These are phyloP conservation scores for Dorcoceras hygrometricum DNA, from an alignment of 257 asterid genomes.

Conservation along the genomic window DNA sequence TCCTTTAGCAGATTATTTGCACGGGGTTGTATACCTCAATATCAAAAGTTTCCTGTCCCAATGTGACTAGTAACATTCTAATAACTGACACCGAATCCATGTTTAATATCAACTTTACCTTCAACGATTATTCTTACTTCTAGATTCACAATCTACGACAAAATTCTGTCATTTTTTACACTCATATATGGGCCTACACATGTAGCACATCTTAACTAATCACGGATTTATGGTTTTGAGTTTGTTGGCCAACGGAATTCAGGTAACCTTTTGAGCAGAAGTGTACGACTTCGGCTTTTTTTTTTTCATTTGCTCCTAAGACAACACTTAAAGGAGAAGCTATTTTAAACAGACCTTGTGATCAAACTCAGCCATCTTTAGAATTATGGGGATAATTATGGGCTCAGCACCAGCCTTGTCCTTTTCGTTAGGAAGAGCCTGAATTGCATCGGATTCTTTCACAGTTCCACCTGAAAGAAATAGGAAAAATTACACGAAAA, in stretches of 20 bases:
- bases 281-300: slow-evolving; percentile 15
- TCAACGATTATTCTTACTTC: slow-evolving; percentile 12
- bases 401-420: slow-evolving; percentile 85
- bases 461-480: slow-evolving; percentile 48
- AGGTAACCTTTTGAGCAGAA: slow-evolving; percentile 12
- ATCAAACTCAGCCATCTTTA: slow-evolving; percentile 94
- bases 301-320: slow-evolving; percentile 19
- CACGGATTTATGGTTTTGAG: neutral
- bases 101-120: slow-evolving; percentile 5
- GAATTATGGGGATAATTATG: slow-evolving; percentile 76
- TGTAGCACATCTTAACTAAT: neutral
- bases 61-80: neutral
- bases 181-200: slow-evolving; percentile 1
- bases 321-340: slow-evolving; percentile 19
- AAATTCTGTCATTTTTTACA: neutral
- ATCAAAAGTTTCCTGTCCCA: neutral
- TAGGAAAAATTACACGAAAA: slow-evolving; percentile 16
- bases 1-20: neutral
- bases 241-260: neutral
- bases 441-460: slow-evolving; percentile 41
- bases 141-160: slow-evolving; percentile 9
- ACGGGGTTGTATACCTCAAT: slow-evolving; percentile 6
- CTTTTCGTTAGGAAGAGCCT: slow-evolving; percentile 39
- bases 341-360: slow-evolving; percentile 62
- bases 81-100: neutral